Conservation (phyloP, 2,329 filamentous ascomycete genomes). For the Colletotrichum sp. region DNA sequence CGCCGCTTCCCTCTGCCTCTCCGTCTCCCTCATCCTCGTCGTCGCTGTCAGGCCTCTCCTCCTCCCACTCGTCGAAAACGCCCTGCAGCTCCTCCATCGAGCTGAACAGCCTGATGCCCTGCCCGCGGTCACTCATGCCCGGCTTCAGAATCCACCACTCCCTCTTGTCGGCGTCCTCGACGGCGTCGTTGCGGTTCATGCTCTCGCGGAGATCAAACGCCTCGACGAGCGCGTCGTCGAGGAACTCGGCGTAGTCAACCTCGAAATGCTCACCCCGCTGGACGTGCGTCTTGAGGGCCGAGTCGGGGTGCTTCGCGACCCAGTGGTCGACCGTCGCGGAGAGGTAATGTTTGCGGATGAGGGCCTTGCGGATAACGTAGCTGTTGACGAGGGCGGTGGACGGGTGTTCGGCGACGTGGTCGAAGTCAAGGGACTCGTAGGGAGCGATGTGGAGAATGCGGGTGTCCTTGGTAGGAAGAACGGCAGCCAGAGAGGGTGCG, state of each 20-base stretch:
- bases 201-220: constrained; percentile 86
- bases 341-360: constrained; percentile 96
- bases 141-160: constrained; percentile 99
- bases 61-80: constrained; percentile 94
- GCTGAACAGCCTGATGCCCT: constrained; percentile 89
- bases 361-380: constrained; percentile 93
- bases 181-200: constrained; percentile 65
- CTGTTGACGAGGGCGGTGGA: constrained; percentile 76
- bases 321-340: constrained; percentile 84
- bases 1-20: constrained; percentile 30
- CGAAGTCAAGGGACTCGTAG: constrained; percentile 90
- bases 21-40: constrained; percentile 55
- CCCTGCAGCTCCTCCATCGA: constrained; percentile 81
- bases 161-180: constrained; percentile 40
- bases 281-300: constrained; percentile 71
- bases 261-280: constrained; percentile 87
- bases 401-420: constrained; percentile 69
- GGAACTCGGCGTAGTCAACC: constrained; percentile 94
- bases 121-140: constrained; percentile 94
- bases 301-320: constrained; percentile 81
- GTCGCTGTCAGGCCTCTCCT: constrained; percentile 66
- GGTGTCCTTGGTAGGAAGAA: constrained; percentile 40
- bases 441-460: constrained; percentile 78
- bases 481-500: constrained; percentile 37
- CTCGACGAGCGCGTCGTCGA: constrained; percentile 92